Conservation (phyloP, 495 filamentous ascomycete genomes). For the Echria macrotheca region DNA sequence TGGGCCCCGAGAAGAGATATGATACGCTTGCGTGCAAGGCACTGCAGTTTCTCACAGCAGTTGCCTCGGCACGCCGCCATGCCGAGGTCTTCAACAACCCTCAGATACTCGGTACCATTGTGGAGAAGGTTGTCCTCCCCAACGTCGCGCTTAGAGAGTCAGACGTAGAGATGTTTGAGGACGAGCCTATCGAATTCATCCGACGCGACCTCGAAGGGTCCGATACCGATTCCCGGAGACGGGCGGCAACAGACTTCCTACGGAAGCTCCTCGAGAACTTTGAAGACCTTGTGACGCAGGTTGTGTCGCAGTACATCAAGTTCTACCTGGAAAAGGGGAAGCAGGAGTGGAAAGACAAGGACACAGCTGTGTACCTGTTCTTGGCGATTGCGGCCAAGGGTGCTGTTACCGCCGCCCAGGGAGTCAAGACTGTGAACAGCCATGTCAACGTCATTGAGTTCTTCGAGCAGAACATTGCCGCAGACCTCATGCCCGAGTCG, state of each 20-base stretch:
- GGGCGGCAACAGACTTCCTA: conserved; percentile 91
- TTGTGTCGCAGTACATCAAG: conserved; percentile 75
- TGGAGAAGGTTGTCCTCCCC: conserved; percentile 91
- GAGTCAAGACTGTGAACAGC: conserved; percentile 81
- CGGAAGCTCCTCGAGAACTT: conserved; percentile 82
- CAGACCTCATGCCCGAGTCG: conserved; percentile 64
- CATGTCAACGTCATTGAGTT: conserved; percentile 84
- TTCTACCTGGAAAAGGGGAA: conserved; percentile 67
- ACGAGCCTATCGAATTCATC: conserved; percentile 98
- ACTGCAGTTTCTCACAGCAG: conserved; percentile 86
- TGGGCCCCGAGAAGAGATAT: conserved; percentile 83
- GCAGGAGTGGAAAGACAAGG: conserved; percentile 90
- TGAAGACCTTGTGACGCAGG: conserved; percentile 71
- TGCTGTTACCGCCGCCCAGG: conserved; percentile 71
- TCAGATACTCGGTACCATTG: conserved; percentile 67
- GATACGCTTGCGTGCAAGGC: conserved; percentile 94
- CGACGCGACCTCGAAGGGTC: conserved; percentile 92
- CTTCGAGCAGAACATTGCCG: conserved; percentile 83
- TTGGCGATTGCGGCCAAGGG: conserved; percentile 91
- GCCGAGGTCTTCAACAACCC: conserved; percentile 80
- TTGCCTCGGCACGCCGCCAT: conserved; percentile 69
- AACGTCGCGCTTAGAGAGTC: conserved; percentile 87
- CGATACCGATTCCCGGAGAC: conserved; percentile 84
- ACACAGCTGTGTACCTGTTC: conserved; percentile 93
- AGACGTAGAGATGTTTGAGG: conserved; percentile 93